phyloP scores from a whole-genome alignment of 306 rosid genomes.

The Ormosia semicastrata region DNA sequence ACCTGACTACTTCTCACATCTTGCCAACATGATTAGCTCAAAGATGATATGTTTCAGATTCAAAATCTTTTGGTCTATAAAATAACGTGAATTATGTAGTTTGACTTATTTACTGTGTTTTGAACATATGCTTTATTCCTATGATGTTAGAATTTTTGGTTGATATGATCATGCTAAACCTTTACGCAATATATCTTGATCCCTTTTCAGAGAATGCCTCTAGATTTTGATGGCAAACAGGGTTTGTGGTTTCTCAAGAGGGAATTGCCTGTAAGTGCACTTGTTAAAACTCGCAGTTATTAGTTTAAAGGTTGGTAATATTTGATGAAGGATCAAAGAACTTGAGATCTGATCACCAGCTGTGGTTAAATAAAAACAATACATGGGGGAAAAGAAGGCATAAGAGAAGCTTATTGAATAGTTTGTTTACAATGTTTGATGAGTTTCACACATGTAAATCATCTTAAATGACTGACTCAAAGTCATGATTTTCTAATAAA shows the following conservation, averaged over 20 bases:
- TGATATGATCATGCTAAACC: not conserved
- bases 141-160: not conserved
- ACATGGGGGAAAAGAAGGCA: not conserved
- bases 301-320: slow-evolving; percentile 5
- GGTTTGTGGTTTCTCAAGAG: slow-evolving; percentile 71
- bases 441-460: not conserved
- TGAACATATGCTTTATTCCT: not conserved
- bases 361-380: not conserved
- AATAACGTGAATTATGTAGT: not conserved
- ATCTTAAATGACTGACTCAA: not conserved
- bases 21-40: slow-evolving; percentile 2
- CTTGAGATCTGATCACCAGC: not conserved
- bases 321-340: slow-evolving; percentile 18
- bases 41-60: no score
- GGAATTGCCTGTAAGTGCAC: slow-evolving; percentile 77
- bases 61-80: no score
- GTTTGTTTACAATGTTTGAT: not conserved
- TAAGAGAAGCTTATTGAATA: not conserved
- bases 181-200: slow-evolving; percentile 24
- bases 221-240: slow-evolving; percentile 50
- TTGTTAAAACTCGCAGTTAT: not conserved
- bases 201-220: slow-evolving; percentile 71
- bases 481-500: not conserved
- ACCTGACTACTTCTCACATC: not conserved
- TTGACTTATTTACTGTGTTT: slow-evolving; percentile 8